phyloP scores from a whole-genome alignment of 495 filamentous ascomycete genomes.

The Penicillium lividum region DNA sequence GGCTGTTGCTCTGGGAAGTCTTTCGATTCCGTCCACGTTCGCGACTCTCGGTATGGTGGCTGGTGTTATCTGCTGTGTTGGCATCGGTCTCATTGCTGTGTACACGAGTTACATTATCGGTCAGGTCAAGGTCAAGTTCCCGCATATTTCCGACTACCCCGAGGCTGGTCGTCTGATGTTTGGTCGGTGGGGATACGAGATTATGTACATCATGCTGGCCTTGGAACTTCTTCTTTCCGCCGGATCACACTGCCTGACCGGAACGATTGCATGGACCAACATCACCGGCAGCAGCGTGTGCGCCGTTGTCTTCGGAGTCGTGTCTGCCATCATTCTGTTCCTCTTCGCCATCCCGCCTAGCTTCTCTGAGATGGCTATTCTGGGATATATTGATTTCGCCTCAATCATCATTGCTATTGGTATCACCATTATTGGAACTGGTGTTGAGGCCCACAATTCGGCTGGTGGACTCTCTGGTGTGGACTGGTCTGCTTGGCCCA shows the following conservation, averaged over 20 bases:
- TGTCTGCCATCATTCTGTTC: neutral
- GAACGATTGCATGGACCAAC: neutral
- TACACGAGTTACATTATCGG: constrained; percentile 70
- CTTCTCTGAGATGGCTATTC: constrained; percentile 5
- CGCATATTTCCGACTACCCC: constrained; percentile 60
- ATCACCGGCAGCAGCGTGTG: neutral
- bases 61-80: constrained; percentile 48
- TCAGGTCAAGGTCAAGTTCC: constrained; percentile 64
- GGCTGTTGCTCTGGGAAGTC: constrained; percentile 58
- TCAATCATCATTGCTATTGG: neutral
- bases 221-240: constrained; percentile 1
- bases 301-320: neutral
- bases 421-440: constrained; percentile 5
- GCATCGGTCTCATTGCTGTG: constrained; percentile 60
- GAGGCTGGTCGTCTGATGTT: constrained; percentile 59
- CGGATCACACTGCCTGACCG: constrained; percentile 1
- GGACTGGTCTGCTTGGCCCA: neutral
- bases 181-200: constrained; percentile 6
- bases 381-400: neutral
- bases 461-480: neutral
- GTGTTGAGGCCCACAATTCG: neutral
- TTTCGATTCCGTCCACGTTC: constrained; percentile 56
- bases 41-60: constrained; percentile 59
- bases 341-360: neutral
- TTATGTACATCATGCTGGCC: neutral